phyloP scores from a whole-genome alignment of 129 eudicot species.

The carrot (Daucus carota) region DH1_v3.0 NC_030385.2:41177001-41177500 shows the following conservation, averaged over 20 bases:
- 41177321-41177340: conserved; percentile 90
- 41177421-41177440: conserved; percentile 70
- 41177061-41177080: conserved; percentile 75
- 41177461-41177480: neutral
- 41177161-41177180: conserved; percentile 37
- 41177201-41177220: conserved; percentile 31
- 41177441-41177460: conserved; percentile 19
- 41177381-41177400: conserved; percentile 79
- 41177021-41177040: conserved; percentile 58
- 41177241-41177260: conserved; percentile 32
- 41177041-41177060: conserved; percentile 61
- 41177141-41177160: conserved; percentile 35
- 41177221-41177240: conserved; percentile 51
- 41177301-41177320: conserved; percentile 62
- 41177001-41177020: conserved; percentile 64
- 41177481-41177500: neutral
- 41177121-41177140: conserved; percentile 65
- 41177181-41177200: conserved; percentile 30
- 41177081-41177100: conserved; percentile 76
- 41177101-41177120: conserved; percentile 66
- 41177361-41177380: conserved; percentile 79
- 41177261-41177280: conserved; percentile 21
- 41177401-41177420: conserved; percentile 70
- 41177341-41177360: conserved; percentile 75
- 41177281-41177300: conserved; percentile 59